A percentile compares a stretch with the other conserved stretches of the same genome.
Evolutionary conservation across 352 stramenopile species (phyloP).

Genomic region (Pythium rhizo-oryzae): DNA sequence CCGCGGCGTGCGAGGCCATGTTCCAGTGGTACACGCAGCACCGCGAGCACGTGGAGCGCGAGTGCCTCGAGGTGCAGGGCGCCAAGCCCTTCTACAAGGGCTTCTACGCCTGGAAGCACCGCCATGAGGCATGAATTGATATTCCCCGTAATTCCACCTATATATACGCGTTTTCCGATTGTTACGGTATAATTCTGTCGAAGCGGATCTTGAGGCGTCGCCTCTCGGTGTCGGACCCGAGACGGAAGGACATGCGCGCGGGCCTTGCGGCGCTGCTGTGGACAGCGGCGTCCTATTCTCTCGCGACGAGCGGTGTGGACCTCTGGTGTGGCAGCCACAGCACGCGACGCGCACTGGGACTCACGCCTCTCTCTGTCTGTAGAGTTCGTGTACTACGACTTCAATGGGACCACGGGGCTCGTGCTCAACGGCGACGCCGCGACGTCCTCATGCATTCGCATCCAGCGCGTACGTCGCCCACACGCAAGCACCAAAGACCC

Average conservation of each 20-base stretch:
- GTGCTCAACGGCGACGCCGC: slow-evolving; percentile 78
- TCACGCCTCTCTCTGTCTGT: not conserved
- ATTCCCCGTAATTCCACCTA: not conserved
- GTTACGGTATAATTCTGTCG: not conserved
- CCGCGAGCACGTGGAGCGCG: slow-evolving; percentile 41
- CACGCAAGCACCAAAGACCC: too few species aligned
- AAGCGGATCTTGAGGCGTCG: slow-evolving; percentile 19
- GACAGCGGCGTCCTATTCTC: not conserved
- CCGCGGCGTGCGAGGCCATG: slow-evolving; percentile 34
- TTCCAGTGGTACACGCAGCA: slow-evolving; percentile 60
- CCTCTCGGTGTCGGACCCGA: not conserved
- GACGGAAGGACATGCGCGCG: not conserved
- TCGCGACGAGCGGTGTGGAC: not conserved
- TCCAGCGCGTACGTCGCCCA: slow-evolving; percentile 36
- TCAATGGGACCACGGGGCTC: slow-evolving; percentile 82
- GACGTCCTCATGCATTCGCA: slow-evolving; percentile 70
- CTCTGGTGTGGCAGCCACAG: not conserved
- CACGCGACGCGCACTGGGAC: not conserved
- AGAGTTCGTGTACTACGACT: slow-evolving; percentile 90
- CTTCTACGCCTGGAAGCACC: slow-evolving; percentile 31
- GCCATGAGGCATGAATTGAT: not conserved
- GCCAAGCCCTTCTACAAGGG: slow-evolving; percentile 32
- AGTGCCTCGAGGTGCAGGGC: slow-evolving; percentile 48
- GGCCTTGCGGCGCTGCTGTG: not conserved
- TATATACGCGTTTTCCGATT: slow-evolving; percentile 5